Evolutionary conservation across 2,329 filamentous ascomycete genomes (phyloP), one percentile per base, ranked within the genome.

Genomic region (Biscogniauxia mediterranea): DNA sequence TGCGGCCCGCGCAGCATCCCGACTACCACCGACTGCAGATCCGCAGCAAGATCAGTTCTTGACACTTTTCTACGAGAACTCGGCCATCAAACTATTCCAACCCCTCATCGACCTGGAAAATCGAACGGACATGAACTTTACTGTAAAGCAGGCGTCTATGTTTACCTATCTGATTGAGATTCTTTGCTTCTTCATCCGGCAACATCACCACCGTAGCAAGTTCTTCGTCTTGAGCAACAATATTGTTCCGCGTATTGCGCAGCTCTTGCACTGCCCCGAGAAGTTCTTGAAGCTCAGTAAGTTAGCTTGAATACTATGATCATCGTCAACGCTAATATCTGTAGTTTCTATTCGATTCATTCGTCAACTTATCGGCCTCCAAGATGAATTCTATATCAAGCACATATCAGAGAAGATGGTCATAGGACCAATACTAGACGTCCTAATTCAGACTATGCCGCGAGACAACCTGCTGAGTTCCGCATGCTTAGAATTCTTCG

Each of bases 401-500:
- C 89, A 97, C 69, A 85, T 98, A 68, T 90, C 89, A 25, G 87
- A 93, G 67, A 90, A 93, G 73, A 86, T 89, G 62, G 86, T 95
- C 0, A 88, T 98, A 61, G 91, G 90, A 50, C 90, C 93, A 0
- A 91, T 98, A 38, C 81, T 99, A 15, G 87, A 95, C 67, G 89
- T 97, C 46, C 84, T 98, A 38, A 85, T 90, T 59, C 86, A 91
- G 66, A 95, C 92, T 0, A 90, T 97, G 85, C 92, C 93, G 0
- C 87, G 93, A 51, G 94, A 99, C 75, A 98, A 97, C 68, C 82
- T 99, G 2, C 83, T 98, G 32, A 96, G 95, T 75, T 98, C 94
- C 0, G 94, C 93, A 8, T 97, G 92, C 69, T 82, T 98, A 9
- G 95, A 99, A 71, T 85, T 99, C 52, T 98, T 99, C 66, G 93